These are phyloP conservation scores for Stereocaulon alpinum DNA, from an alignment of 495 filamentous ascomycete genomes.

Conservation along the genomic window DNA sequence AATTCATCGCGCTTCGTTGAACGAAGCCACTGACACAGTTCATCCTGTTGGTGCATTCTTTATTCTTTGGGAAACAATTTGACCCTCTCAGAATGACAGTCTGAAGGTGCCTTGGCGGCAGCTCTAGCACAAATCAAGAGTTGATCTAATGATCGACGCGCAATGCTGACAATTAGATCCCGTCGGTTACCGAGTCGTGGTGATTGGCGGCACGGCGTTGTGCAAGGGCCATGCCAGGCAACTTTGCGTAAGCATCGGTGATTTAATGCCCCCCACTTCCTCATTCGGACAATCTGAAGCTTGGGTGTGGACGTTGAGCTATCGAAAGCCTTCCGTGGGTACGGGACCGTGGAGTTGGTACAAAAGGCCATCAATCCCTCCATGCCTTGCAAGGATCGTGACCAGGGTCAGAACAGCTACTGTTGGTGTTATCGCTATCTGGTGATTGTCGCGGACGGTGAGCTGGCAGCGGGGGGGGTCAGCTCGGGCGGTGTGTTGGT, in stretches of 20 bases:
- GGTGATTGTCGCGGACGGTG: not conserved
- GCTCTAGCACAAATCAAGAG: not conserved
- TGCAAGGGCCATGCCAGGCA: not conserved
- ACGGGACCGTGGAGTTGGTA: not conserved
- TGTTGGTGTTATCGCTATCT: not conserved
- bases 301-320: not conserved
- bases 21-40: not conserved
- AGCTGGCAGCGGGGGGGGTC: not conserved
- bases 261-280: conserved; percentile 3
- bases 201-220: not conserved
- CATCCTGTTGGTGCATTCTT: not conserved
- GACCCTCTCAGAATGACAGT: not conserved
- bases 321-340: conserved; percentile 1
- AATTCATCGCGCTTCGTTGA: not conserved
- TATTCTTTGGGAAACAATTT: not conserved
- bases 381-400: not conserved
- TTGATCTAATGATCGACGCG: not conserved
- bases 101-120: not conserved
- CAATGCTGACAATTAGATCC: not conserved
- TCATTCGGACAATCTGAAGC: not conserved
- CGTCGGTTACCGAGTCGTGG: not conserved
- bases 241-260: not conserved
- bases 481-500: not conserved
- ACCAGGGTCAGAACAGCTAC: not conserved
- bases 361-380: not conserved